Base-by-base conservation (phyloP, 1,139 yeast genomes). In the Blastobotrys persicus region DNA sequence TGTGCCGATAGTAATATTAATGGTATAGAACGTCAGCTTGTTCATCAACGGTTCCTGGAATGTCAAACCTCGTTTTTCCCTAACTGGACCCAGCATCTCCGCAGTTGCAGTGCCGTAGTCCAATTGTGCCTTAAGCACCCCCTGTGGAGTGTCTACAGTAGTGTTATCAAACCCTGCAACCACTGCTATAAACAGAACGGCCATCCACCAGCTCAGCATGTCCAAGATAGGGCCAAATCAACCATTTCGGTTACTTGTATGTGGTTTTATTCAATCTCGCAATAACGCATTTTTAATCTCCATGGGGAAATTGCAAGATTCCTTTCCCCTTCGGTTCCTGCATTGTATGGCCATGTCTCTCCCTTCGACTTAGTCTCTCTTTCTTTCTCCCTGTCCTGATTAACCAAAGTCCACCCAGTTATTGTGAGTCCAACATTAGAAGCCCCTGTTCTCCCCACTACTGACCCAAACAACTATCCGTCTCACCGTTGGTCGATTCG, bases 21-120 rank as follows among this genome's bases (percentile, higher is more conserved):
- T 54, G 4, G 52, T 81, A 67, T 61, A 61, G 44, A 52, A 59
- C 3, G 62, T 59, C 43, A 58, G 49, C 33, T 52, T 51, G 40
- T 59, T 59, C 20, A 40, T 34, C 51, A 59, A 32, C 14, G 61
- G 61, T 40, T 59, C 62, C 12, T 43, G 42, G 42, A 59, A 59
- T 3, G 47, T 39, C 13, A 47, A 32, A 4, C 45, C 34, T 19
- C 41, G n/a, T 12, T 45, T 47, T 12, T 23, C 44, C 13, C 18
- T 35, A 3, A 32, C 34, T 18, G 38, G 33, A 31, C 35, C 26
- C 26, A 35, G 14, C 33, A 13, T 23, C 14, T 13, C 41, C 7
- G 28, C 3, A 4, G 35, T 6, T 12, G 14, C 41, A 5, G 18
- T 18, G 9, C 12, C 7, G 17, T 32, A 33, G 9, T 43, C 46